phyloP scores from a whole-genome alignment of 2,329 filamentous ascomycete genomes.

The Colletotrichum tofieldiae region DNA sequence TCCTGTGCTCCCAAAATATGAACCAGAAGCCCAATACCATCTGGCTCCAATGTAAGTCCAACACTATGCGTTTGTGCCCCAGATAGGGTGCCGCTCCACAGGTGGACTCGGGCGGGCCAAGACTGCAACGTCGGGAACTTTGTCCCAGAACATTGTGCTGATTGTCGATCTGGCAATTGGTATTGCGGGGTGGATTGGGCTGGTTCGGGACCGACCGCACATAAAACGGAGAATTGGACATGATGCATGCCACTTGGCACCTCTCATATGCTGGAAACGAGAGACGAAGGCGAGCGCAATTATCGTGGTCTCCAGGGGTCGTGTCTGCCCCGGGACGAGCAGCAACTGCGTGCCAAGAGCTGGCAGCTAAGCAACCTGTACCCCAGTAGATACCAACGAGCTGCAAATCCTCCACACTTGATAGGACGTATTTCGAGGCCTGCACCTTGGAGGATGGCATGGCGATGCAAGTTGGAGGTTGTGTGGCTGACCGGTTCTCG shows the following conservation, averaged over 20 bases:
- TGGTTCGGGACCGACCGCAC: conserved; percentile 37
- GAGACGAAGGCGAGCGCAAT: neutral
- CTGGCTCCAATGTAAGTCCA: neutral
- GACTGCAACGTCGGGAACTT: neutral
- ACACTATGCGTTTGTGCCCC: too few relatives aligned
- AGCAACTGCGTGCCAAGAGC: conserved; percentile 22
- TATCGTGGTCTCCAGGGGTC: conserved; percentile 9
- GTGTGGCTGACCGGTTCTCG: conserved; percentile 24
- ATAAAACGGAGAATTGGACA: conserved; percentile 15
- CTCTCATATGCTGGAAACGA: conserved; percentile 9
- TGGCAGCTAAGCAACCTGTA: conserved; percentile 10
- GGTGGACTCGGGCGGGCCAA: neutral
- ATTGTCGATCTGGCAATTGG: conserved; percentile 23
- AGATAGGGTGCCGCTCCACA: neutral
- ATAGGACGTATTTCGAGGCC: conserved; percentile 16
- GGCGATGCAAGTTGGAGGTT: conserved; percentile 17
- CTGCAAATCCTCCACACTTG: conserved; percentile 1
- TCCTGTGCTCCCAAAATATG: neutral
- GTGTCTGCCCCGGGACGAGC: neutral
- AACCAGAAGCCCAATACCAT: too few relatives aligned
- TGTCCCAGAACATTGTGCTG: neutral
- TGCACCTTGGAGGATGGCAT: conserved; percentile 20
- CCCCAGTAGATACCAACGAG: conserved; percentile 1
- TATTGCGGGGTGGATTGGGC: conserved; percentile 17
- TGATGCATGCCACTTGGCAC: conserved; percentile 35